phyloP scores from a whole-genome alignment of 768 basidiomycete species.

The Pulveroboletus sp. region DNA sequence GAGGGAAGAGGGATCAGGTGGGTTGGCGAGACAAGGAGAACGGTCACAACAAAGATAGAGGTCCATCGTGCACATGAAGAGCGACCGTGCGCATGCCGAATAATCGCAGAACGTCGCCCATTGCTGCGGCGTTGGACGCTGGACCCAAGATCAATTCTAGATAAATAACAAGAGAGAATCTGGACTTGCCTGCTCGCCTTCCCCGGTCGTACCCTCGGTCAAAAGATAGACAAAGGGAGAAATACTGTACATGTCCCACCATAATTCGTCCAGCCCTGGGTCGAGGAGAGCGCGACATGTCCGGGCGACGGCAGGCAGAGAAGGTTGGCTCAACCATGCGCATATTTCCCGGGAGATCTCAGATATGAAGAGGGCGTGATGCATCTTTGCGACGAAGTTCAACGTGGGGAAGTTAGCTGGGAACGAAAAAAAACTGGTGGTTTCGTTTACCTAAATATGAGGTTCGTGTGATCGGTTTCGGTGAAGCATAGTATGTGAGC shows the following conservation, averaged over 20 bases:
- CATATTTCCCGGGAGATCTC: conserved; percentile 21
- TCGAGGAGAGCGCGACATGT: conserved; percentile 23
- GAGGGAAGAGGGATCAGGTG: conserved; percentile 12
- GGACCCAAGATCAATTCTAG: background rate
- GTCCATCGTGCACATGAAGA: conserved; percentile 22
- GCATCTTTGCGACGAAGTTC: conserved; percentile 11
- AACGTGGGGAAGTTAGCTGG: background rate
- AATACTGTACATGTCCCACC: conserved; percentile 21
- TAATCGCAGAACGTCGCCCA: conserved; percentile 23
- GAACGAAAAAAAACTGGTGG: background rate
- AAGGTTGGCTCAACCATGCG: conserved; percentile 4
- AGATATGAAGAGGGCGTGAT: conserved; percentile 22
- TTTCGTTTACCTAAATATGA: conserved; percentile 16
- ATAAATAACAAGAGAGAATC: background rate
- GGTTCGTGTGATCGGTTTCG: conserved; percentile 7
- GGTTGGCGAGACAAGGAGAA: conserved; percentile 12
- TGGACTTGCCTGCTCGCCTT: conserved; percentile 13
- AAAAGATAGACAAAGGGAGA: conserved; percentile 21
- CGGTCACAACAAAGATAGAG: conserved; percentile 6
- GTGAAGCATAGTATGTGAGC: no score
- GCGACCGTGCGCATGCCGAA: conserved; percentile 16
- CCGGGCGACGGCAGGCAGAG: conserved; percentile 21
- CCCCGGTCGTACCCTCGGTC: background rate
- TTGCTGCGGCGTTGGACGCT: background rate
- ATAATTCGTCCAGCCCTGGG: conserved; percentile 25